These are phyloP conservation scores for Globisporangium parvum DNA, from an alignment of 352 stramenopile genomes.

Conservation along the genomic window DNA sequence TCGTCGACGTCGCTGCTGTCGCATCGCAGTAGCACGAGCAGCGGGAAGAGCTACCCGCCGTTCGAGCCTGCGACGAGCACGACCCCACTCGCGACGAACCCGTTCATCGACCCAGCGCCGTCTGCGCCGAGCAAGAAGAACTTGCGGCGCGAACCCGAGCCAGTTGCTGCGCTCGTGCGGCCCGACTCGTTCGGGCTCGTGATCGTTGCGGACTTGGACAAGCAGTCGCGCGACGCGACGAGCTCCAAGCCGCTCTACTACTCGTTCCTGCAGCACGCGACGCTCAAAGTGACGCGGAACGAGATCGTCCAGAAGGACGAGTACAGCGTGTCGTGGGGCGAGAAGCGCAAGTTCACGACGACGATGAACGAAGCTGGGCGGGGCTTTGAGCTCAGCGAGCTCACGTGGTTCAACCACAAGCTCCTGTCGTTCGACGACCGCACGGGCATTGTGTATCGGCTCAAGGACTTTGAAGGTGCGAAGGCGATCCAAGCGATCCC, in stretches of 20 bases:
- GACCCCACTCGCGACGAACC: conserved; percentile 6
- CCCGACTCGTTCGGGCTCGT: conserved; percentile 81
- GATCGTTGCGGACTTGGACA: conserved; percentile 95
- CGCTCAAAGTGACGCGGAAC: conserved; percentile 62
- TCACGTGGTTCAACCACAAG: conserved; percentile 83
- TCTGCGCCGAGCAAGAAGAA: conserved; percentile 9
- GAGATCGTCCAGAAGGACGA: conserved; percentile 29
- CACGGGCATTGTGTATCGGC: conserved; percentile 97
- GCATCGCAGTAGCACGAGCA: conserved; percentile 5
- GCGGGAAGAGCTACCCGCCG: conserved; percentile 14
- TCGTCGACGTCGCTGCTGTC: conserved; percentile 37
- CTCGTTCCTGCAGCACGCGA: conserved; percentile 89
- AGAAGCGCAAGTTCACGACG: conserved; percentile 71
- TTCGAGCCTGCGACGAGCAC: conserved; percentile 10
- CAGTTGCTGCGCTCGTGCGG: conserved; percentile 15
- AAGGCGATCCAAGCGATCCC: conserved; percentile 87
- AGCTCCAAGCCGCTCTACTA: conserved; percentile 89
- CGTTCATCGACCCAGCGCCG: conserved; percentile 12
- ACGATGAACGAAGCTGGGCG: conserved; percentile 93
- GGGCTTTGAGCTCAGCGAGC: conserved; percentile 94
- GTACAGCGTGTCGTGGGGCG: conserved; percentile 61
- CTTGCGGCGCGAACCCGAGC: conserved; percentile 26
- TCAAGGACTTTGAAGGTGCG: conserved; percentile 82
- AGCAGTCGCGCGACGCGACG: conserved; percentile 83
- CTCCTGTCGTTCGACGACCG: conserved; percentile 97